phyloP scores from a whole-genome alignment of 441 rosid genomes.

The Arabidopsis hybrid region DNA sequence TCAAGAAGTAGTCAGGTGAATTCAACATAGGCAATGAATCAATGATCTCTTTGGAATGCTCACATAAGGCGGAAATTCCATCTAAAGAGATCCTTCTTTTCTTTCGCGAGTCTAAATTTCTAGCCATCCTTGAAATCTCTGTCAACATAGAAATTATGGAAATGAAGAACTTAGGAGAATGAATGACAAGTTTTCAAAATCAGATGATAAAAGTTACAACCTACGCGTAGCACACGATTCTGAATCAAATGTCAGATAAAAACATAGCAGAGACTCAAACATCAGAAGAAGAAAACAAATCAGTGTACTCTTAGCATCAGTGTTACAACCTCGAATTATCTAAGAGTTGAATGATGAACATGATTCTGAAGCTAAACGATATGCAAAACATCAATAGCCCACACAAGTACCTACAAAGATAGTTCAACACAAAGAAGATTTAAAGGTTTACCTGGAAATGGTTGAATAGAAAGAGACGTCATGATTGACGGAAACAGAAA shows the following conservation, averaged over 20 bases:
- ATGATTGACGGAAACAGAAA: constrained; percentile 24
- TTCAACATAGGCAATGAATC: constrained; percentile 63
- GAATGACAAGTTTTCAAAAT: background rate
- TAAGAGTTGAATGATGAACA: background rate
- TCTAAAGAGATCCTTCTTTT: constrained; percentile 57
- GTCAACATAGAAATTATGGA: constrained; percentile 31
- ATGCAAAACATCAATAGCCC: constrained; percentile 5
- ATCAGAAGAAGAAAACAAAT: background rate
- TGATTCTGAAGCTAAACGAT: background rate
- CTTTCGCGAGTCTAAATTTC: constrained; percentile 49
- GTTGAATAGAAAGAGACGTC: constrained; percentile 35
- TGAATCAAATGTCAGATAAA: background rate
- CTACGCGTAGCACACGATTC: background rate
- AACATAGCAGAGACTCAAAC: background rate
- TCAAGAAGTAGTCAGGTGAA: constrained; percentile 64
- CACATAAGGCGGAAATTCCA: constrained; percentile 27
- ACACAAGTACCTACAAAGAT: constrained; percentile 1
- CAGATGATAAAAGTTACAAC: background rate
- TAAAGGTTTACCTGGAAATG: constrained; percentile 23
- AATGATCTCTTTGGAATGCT: constrained; percentile 44
- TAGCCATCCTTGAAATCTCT: constrained; percentile 50
- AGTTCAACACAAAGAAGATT: background rate
- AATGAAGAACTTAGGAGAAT: too few species aligned
- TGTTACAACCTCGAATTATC: background rate
- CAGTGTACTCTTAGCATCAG: background rate